Base-by-base conservation (phyloP, 176 grass and related monocot species). In the Miscanthus lutarioriparius region DNA sequence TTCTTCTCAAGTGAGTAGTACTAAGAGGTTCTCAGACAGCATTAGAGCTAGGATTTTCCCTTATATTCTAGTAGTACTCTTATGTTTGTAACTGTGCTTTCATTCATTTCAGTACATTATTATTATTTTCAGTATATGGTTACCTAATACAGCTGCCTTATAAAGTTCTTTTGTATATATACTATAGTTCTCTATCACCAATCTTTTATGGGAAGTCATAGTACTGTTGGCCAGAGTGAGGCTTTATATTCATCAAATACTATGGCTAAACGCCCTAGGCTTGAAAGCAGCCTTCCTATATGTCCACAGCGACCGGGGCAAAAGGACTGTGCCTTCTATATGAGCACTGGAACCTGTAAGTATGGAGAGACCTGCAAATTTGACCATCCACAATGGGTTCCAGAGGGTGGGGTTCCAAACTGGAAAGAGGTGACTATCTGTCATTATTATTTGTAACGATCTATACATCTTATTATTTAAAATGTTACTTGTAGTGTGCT, bases 391-490 rank as follows among this genome's bases (percentile, higher is more conserved):
- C 82, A 91, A 84, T 99, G 91, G 97, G 97, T 96, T 87, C 97
- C 91, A 74, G 83, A 91, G 79, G 90, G 88, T 85, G 93, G 97
- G 78, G 76, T 96, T 78, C 97, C 91, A 86, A 87, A 96, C 59
- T 99, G 97, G 93, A 96, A 94, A 99, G 93, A 99, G 97, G 97
- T 99, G 93, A 95, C 70, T 62, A 81, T 85, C 84, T 85, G n/a
- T 83, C 70, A 75, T 87, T 88, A 80, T 88, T 90, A 79, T 76
- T 45, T 84, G 58, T 90, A 72, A 67, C 78, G 38, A 64, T 75
- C 35, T 86, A 75, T 85, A 80, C 86, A 61, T 83, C 67, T 48
- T 84, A 63, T 54, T 58, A 41, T 13, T 56, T 30, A 5, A 72
- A 41, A 72, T 84, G 9, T 80, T 73, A 48, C 38, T 79, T 58